These are phyloP conservation scores for Trichosporon ovoides DNA, from an alignment of 1,284 basidiomycete species.

Conservation along the genomic window DNA sequence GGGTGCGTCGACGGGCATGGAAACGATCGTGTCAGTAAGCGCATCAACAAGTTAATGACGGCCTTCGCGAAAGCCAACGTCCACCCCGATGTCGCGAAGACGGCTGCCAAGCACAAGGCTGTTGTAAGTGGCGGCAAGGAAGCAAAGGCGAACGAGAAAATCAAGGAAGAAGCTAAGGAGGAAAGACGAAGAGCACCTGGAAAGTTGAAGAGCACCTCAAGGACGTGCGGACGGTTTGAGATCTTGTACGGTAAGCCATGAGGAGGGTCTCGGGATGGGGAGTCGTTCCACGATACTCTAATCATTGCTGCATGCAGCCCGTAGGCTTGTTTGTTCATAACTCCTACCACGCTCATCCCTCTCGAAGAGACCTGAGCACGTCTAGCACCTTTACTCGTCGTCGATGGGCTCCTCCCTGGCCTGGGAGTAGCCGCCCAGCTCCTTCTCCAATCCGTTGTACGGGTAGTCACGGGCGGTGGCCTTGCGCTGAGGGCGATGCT, in stretches of 20 bases:
- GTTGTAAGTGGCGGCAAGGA: background rate
- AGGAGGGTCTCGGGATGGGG: background rate
- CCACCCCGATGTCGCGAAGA: background rate
- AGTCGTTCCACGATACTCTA: background rate
- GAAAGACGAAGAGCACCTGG: too few species aligned
- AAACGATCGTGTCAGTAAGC: background rate
- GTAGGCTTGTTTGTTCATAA: constrained; percentile 3
- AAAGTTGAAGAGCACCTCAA: too few species aligned
- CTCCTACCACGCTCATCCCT: background rate
- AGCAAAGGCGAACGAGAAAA: background rate
- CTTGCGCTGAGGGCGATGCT: constrained; percentile 28
- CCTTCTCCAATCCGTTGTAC: constrained; percentile 44
- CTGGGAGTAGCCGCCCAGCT: constrained; percentile 39
- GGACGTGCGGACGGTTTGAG: too few species aligned
- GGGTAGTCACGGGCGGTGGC: constrained; percentile 42
- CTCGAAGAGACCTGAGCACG: background rate
- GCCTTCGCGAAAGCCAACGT: constrained; percentile 4
- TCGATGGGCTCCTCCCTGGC: constrained; percentile 30
- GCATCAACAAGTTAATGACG: background rate
- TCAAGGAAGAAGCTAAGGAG: background rate
- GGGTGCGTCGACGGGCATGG: constrained; percentile 10
- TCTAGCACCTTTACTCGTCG: constrained; percentile 31
- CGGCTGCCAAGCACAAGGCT: background rate
- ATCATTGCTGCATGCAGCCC: constrained; percentile 7
- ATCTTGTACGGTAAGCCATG: too few species aligned